Conservation (phyloP, 1,284 basidiomycete genomes). For the Boletus mariae region DNA sequence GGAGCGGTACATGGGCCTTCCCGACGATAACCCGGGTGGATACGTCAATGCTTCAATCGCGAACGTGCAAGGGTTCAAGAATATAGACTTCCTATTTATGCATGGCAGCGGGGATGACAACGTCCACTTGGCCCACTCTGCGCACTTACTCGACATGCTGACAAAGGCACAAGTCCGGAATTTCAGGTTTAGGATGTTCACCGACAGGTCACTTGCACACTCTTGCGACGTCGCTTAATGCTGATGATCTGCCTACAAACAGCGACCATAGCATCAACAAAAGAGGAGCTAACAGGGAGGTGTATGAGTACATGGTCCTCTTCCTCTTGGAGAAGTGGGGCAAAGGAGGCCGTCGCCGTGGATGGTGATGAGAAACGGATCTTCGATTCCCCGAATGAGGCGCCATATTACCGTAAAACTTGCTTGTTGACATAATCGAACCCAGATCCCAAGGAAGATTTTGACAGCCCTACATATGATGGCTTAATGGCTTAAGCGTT, state of each 20-base stretch:
- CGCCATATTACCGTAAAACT: conserved; percentile 6
- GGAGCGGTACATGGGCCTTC: conserved; percentile 94
- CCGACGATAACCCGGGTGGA: conserved; percentile 71
- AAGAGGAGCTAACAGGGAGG: conserved; percentile 77
- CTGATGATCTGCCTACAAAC: conserved; percentile 12
- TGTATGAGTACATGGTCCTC: conserved; percentile 82
- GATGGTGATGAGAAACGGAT: conserved; percentile 39
- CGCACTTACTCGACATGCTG: conserved; percentile 88
- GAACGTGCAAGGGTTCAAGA: conserved; percentile 79
- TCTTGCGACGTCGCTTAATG: conserved; percentile 6
- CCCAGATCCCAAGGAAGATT: not conserved
- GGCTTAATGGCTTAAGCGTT: not conserved
- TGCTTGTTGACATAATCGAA: conserved; percentile 7
- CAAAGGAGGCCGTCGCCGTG: conserved; percentile 64
- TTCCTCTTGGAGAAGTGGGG: conserved; percentile 93
- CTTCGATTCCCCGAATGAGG: not conserved
- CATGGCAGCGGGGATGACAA: conserved; percentile 96
- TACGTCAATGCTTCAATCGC: conserved; percentile 85
- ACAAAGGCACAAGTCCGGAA: conserved; percentile 72
- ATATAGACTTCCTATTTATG: conserved; percentile 79
- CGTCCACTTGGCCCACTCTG: conserved; percentile 90
- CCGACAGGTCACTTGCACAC: conserved; percentile 68
- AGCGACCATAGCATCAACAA: conserved; percentile 77
- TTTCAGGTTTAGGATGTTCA: conserved; percentile 94
- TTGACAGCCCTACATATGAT: not conserved